phyloP scores from a whole-genome alignment of 805 yeast species.

The Hanseniaspora opuntiae region DNA sequence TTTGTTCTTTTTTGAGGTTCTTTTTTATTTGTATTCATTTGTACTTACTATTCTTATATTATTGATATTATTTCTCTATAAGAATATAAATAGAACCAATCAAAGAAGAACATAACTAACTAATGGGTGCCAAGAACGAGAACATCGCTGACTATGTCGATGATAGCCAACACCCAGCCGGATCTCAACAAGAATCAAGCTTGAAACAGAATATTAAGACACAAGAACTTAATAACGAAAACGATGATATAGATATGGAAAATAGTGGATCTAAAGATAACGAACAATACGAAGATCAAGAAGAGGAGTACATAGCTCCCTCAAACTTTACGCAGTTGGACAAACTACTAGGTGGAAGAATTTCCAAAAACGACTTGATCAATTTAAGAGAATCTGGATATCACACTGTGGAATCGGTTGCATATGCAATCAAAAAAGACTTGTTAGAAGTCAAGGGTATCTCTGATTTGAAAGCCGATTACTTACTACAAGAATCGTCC shows the following conservation, averaged over 20 bases:
- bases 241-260: not conserved
- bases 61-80: not conserved
- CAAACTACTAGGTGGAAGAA: conserved; percentile 61
- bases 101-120: not conserved
- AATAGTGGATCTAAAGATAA: not conserved
- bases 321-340: conserved; percentile 26
- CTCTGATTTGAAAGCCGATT: conserved; percentile 89
- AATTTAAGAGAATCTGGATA: conserved; percentile 73
- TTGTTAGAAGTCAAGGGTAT: conserved; percentile 75
- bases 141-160: not conserved
- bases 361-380: conserved; percentile 60
- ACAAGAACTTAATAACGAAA: not conserved
- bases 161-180: not conserved
- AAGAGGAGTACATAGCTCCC: conserved; percentile 38
- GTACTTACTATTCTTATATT: not conserved
- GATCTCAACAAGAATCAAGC: not conserved
- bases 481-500: conserved; percentile 67
- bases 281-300: conserved; percentile 19
- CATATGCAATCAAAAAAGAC: conserved; percentile 78
- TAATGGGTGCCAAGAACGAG: not conserved
- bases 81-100: not conserved
- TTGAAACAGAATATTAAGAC: not conserved
- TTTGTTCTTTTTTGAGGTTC: not conserved
- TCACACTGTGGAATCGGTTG: conserved; percentile 83
- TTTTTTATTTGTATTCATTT: not conserved